These are phyloP conservation scores for Fusarium sublunatum DNA, from an alignment of 2,329 filamentous ascomycete species.

Conservation along the genomic window DNA sequence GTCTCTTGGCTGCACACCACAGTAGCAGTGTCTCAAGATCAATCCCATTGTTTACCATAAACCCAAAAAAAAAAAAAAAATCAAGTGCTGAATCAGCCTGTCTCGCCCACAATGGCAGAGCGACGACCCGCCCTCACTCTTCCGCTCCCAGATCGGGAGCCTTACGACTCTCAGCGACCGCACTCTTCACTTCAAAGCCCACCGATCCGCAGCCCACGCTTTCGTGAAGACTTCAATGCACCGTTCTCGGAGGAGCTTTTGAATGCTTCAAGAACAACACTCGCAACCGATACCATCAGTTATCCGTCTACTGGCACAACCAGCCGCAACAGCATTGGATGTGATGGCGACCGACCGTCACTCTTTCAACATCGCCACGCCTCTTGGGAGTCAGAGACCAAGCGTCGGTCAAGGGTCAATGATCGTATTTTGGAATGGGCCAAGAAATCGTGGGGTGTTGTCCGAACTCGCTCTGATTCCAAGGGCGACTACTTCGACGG, in stretches of 20 bases:
- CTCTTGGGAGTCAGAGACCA: conserved; percentile 46
- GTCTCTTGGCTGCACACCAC: not conserved
- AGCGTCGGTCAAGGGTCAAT: conserved; percentile 48
- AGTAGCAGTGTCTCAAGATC: conserved; percentile 20
- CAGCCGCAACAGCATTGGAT: conserved; percentile 45
- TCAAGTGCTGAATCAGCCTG: conserved; percentile 24
- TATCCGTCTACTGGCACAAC: conserved; percentile 41
- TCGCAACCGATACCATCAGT: conserved; percentile 44
- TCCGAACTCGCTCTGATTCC: conserved; percentile 41
- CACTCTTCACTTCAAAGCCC: conserved; percentile 36
- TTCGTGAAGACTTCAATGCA: conserved; percentile 54
- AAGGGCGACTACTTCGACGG: conserved; percentile 41
- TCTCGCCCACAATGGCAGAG: conserved; percentile 43
- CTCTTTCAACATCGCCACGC: conserved; percentile 43
- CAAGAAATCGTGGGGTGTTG: conserved; percentile 47
- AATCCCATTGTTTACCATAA: not conserved
- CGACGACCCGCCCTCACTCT: conserved; percentile 45
- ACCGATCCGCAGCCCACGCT: conserved; percentile 49
- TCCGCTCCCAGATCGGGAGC: conserved; percentile 42
- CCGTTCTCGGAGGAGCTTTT: conserved; percentile 53
- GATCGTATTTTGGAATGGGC: conserved; percentile 51
- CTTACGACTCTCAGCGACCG: conserved; percentile 36
- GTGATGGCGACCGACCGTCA: conserved; percentile 35
- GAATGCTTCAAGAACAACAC: conserved; percentile 48
- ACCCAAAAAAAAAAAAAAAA: not conserved